phyloP scores from a whole-genome alignment of 2,329 filamentous ascomycete species.

The Sporothrix sp. region DNA sequence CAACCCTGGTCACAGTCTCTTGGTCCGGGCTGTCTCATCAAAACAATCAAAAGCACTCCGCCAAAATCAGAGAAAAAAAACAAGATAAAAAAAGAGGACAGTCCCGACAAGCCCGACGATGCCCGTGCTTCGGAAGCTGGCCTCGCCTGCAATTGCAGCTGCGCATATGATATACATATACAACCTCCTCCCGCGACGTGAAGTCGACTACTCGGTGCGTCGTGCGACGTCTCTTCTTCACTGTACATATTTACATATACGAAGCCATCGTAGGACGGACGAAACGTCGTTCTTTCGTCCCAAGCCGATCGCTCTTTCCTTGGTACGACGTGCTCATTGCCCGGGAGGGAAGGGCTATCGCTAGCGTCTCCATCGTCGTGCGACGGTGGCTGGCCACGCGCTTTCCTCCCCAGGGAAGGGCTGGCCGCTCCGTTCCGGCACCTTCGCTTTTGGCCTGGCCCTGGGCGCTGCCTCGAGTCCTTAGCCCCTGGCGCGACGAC shows the following conservation, averaged over 20 bases:
- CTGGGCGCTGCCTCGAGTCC: not conserved
- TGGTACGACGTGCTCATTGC: no score
- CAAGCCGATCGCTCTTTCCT: no score
- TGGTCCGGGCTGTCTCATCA: conserved; percentile 1
- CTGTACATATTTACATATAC: no score
- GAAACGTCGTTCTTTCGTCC: no score
- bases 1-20: not conserved
- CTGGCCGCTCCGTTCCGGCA: conserved; percentile 6
- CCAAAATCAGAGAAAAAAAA: not conserved
- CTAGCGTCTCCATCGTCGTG: conserved; percentile 21
- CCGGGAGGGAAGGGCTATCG: conserved; percentile 6
- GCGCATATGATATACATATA: no score
- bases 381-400: conserved; percentile 11
- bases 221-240: no score
- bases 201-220: no score
- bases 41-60: not conserved
- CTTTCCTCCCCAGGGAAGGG: not conserved
- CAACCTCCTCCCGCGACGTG: no score
- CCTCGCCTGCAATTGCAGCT: no score
- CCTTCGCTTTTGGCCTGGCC: not conserved
- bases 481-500: no score
- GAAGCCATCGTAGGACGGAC: no score
- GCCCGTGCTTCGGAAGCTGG: no score
- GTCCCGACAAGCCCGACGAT: not conserved
- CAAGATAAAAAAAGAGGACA: not conserved